Percentiles rank a stretch among this genome's conserved stretches.
Conservation (phyloP, 2,329 filamentous ascomycete genomes). For the Nemania sp. region DNA sequence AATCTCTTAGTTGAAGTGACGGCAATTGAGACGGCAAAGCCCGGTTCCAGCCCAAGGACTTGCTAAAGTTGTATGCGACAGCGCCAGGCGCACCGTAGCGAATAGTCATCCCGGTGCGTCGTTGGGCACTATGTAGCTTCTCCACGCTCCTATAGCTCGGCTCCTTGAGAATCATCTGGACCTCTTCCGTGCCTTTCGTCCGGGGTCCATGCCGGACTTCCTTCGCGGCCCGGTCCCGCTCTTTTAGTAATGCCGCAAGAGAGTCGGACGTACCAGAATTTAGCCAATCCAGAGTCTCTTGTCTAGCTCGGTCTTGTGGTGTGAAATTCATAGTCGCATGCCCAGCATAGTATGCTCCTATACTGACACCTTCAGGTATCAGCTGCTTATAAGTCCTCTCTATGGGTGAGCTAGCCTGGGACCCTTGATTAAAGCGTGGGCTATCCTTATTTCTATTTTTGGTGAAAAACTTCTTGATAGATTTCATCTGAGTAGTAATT, state of each 20-base stretch:
- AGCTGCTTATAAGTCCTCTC: conserved; percentile 17
- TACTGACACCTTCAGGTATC: neutral
- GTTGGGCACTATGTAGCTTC: conserved; percentile 32
- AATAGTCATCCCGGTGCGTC: conserved; percentile 35
- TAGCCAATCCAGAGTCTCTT: conserved; percentile 39
- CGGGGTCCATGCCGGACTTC: conserved; percentile 34
- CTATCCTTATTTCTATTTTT: conserved; percentile 26
- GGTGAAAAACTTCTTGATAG: conserved; percentile 30
- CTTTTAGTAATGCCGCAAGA: conserved; percentile 33
- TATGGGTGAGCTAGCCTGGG: conserved; percentile 21
- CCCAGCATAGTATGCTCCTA: neutral
- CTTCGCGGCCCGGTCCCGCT: conserved; percentile 37
- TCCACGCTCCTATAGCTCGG: conserved; percentile 40
- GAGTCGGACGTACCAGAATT: conserved; percentile 35
- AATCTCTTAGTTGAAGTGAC: conserved; percentile 37
- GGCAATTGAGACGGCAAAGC: conserved; percentile 22
- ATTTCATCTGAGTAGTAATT: conserved; percentile 35
- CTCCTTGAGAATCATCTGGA: conserved; percentile 38
- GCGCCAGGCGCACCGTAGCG: conserved; percentile 38
- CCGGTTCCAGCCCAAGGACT: conserved; percentile 40
- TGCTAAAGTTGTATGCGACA: conserved; percentile 43
- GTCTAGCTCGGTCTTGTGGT: conserved; percentile 36
- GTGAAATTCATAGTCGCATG: conserved; percentile 30
- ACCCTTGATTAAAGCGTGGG: neutral
- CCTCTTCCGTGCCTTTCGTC: conserved; percentile 40